Evolutionary conservation across 495 filamentous ascomycete genomes (phyloP), one percentile per base, ranked within the genome.

Genomic region (Hypoxylon cercidicola): DNA sequence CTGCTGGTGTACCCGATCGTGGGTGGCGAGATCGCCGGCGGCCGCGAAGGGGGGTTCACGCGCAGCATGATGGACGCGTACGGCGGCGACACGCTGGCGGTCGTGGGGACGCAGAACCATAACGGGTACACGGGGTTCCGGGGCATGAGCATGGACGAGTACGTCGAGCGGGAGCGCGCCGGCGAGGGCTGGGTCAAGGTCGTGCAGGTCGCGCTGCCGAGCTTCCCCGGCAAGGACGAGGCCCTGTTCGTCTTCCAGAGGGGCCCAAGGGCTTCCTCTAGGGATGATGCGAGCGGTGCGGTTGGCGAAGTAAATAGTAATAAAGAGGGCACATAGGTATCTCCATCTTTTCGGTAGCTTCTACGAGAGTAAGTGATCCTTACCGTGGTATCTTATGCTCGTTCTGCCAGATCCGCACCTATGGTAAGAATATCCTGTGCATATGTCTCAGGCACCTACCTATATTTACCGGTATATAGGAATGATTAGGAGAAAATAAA

Each of bases 81-180:
- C 66, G 62, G 68, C n/a, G 87, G 86, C 8, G 81, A 85, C 66
- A 83, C 79, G 11, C 69, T 89, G 4, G 79, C 84, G 16, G 82
- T 88, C 12, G 87, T 83, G 1, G 86, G 87, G n/a, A 88, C 87
- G 45, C 85, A 88, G 75, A 88, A 88, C 69, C 55, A 45, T 45
- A 88, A 85, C 63, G 82, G 87, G n/a, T 89, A 87, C 63, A 90
- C 87, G 3, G 85, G 74, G 5, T 89, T 89, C 62, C 73, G 69
- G 18, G 77, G 78, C 39, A 64, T 75, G 72, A 83, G 78, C 13
- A 79, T 87, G 64, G 82, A 85, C 60, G 81, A 83, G 56, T 88
- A 81, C 68, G 80, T 89, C 71, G 75, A 63, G 55, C 68, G 70
- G 20, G 79, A 86, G 72, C 79, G 77, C 34, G 21, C 40, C 37